Percentiles rank a stretch among this genome's conserved stretches.
Conservation (phyloP, 257 asterid species). For the Capsicum chinense region DNA sequence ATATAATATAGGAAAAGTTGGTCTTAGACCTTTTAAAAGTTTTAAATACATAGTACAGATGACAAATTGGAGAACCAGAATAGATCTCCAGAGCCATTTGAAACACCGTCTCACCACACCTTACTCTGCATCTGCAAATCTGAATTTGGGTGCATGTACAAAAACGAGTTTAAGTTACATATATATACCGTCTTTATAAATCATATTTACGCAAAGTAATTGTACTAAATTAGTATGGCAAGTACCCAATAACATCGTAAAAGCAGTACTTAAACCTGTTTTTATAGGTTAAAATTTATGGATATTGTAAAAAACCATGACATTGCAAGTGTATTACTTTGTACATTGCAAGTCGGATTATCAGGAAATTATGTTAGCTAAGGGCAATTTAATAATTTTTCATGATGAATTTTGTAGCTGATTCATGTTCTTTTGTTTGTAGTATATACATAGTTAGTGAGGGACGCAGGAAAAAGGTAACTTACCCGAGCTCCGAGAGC, state of each 20-base stretch:
- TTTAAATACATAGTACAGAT: neutral
- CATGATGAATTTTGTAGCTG: neutral
- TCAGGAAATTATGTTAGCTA: neutral
- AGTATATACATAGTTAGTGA: neutral
- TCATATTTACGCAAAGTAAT: neutral
- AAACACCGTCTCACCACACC: neutral
- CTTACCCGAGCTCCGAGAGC: constrained; percentile 88
- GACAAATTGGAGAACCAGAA: constrained; percentile 2
- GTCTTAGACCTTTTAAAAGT: neutral
- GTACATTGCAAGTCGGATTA: neutral
- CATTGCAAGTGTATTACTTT: neutral
- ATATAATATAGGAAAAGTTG: neutral
- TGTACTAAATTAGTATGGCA: neutral
- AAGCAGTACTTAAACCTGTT: neutral
- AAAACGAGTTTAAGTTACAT: neutral
- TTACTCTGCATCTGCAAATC: constrained; percentile 34
- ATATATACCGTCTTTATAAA: neutral
- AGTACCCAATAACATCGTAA: neutral
- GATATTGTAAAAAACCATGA: neutral
- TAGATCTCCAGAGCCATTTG: neutral
- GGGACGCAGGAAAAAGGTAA: neutral
- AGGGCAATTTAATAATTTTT: neutral
- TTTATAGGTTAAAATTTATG: neutral
- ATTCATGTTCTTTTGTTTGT: too few relatives aligned
- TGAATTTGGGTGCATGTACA: neutral